These are phyloP conservation scores for Pythium scleroteichum DNA, from an alignment of 352 stramenopile genomes.

Conservation along the genomic window DNA sequence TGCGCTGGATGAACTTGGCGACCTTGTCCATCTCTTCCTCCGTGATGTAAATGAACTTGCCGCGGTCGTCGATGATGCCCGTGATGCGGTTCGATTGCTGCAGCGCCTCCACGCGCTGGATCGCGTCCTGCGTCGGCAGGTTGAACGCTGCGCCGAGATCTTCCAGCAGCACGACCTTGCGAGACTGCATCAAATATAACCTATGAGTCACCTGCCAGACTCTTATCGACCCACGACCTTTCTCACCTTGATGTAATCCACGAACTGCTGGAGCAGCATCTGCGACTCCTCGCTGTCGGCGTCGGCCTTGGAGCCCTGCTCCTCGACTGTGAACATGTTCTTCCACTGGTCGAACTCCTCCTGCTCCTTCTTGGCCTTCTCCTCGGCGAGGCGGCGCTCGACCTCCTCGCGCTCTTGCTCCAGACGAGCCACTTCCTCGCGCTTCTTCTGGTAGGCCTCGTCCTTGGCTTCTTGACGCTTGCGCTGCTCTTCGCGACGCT, in stretches of 20 bases:
- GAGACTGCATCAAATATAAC: slow-evolving; percentile 32
- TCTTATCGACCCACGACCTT: too few species aligned
- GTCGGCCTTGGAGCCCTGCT: slow-evolving; percentile 50
- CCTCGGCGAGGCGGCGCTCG: slow-evolving; percentile 43
- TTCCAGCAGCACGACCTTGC: slow-evolving; percentile 79
- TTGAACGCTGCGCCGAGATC: slow-evolving; percentile 70
- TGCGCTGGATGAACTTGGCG: slow-evolving; percentile 65
- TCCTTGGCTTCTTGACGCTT: slow-evolving; percentile 59
- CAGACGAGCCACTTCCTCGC: slow-evolving; percentile 47
- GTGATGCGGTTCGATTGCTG: slow-evolving; percentile 59
- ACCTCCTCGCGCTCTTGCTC: slow-evolving; percentile 52
- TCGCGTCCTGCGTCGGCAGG: slow-evolving; percentile 64
- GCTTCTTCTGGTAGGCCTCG: slow-evolving; percentile 57
- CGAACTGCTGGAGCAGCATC: slow-evolving; percentile 63
- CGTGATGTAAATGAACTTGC: slow-evolving; percentile 84
- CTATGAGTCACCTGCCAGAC: too few species aligned
- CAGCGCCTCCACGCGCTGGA: slow-evolving; percentile 59
- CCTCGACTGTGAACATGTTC: slow-evolving; percentile 70
- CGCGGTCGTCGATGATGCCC: slow-evolving; percentile 74
- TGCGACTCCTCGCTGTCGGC: slow-evolving; percentile 68
- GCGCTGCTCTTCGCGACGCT: slow-evolving; percentile 58
- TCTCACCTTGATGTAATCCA: slow-evolving; percentile 67
- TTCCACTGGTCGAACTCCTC: slow-evolving; percentile 82
- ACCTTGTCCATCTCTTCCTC: slow-evolving; percentile 80
- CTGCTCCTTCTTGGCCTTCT: slow-evolving; percentile 63